Conservation (phyloP, 805 yeast species). For the Monosporozyma aerobia region DNA sequence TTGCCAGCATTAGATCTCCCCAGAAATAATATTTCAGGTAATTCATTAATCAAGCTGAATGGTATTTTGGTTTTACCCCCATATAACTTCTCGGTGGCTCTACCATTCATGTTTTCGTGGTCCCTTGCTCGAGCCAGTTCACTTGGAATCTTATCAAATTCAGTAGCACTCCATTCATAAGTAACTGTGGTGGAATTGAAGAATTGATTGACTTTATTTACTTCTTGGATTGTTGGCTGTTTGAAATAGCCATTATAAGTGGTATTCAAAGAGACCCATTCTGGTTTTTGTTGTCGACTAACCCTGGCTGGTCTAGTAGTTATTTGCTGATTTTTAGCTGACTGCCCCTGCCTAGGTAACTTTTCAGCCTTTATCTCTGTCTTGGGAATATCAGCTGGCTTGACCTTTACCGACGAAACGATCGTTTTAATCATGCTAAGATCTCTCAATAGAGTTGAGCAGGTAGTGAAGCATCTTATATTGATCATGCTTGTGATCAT, state of each 20-base stretch:
- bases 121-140: slow-evolving; percentile 13
- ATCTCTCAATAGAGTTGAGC: neutral
- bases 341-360: neutral
- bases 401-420: neutral
- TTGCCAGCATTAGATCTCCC: slow-evolving; percentile 88
- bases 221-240: slow-evolving; percentile 8
- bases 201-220: slow-evolving; percentile 30
- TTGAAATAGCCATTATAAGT: slow-evolving; percentile 11
- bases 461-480: neutral
- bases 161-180: slow-evolving; percentile 53
- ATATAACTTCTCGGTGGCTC: slow-evolving; percentile 13
- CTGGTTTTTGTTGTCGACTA: neutral
- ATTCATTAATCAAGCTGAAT: slow-evolving; percentile 26
- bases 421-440: neutral
- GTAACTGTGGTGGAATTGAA: slow-evolving; percentile 39
- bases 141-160: slow-evolving; percentile 46
- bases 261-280: slow-evolving; percentile 10
- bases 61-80: slow-evolving; percentile 23
- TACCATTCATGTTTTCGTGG: neutral
- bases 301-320: neutral
- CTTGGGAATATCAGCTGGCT: neutral
- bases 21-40: slow-evolving; percentile 68
- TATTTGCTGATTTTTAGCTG: neutral
- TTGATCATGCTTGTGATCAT: neutral
- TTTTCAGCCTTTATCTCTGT: neutral